Percentiles rank a stretch among this genome's conserved stretches.
phyloP scores from a whole-genome alignment of 2,329 filamentous ascomycete species.

The Mollisia scopiformis region DNA sequence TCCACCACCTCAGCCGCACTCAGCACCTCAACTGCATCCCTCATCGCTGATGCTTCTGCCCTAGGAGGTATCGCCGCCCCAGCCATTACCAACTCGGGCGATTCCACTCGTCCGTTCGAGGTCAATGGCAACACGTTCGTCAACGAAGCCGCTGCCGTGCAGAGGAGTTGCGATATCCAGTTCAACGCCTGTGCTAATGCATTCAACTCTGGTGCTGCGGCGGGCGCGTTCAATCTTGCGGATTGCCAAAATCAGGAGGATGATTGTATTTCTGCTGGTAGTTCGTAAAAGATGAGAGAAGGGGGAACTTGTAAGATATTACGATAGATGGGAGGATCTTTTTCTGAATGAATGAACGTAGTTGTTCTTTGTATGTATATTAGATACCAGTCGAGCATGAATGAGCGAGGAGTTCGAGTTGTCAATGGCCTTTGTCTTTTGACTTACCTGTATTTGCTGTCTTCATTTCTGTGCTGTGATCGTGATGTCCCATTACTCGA shows the following conservation, averaged over 20 bases:
- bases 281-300: neutral
- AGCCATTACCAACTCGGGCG: conserved; percentile 50
- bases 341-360: no score
- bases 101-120: conserved; percentile 53
- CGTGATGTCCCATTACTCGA: no score
- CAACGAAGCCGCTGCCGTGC: conserved; percentile 54
- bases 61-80: conserved; percentile 55
- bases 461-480: neutral
- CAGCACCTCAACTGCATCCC: neutral
- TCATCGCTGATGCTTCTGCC: conserved; percentile 10
- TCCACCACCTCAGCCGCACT: neutral
- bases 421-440: neutral
- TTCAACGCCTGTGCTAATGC: conserved; percentile 62
- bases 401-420: neutral
- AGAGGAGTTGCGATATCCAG: conserved; percentile 65
- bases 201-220: conserved; percentile 50
- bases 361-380: conserved; percentile 18
- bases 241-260: conserved; percentile 29
- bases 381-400: conserved; percentile 7
- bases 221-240: conserved; percentile 19
- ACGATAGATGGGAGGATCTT: no score
- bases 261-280: conserved; percentile 21
- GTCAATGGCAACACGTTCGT: conserved; percentile 62
- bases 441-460: neutral
- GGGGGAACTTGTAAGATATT: neutral